Base-by-base conservation (phyloP, 169 alveolate genomes). In the Plasmodium gaboni region DNA sequence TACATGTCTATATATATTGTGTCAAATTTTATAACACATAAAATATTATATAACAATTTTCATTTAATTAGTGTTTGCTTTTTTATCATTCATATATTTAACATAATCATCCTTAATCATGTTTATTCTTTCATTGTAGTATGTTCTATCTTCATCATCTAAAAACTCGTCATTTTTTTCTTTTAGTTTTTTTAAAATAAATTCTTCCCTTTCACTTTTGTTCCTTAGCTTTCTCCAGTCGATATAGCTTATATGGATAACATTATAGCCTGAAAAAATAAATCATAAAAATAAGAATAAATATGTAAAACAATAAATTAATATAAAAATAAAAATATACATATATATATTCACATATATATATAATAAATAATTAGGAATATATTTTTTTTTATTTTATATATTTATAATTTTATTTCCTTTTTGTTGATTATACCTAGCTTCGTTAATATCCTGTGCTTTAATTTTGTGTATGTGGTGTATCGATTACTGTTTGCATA, bases 101-200 rank as follows among this genome's bases (percentile, higher is more conserved):
- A 72, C 24, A 83, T 73, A 55, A 74, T 87, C 73, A 57, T 93
- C 88, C 76, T 89, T 85, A 91, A 93, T 88, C 95, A 93, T 92
- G 73, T 92, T 94, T 92, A 94, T 87, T 87, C 97, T 64, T 93
- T 94, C 85, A 87, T 92, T 88, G 94, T 96, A 96, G 70, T 94
- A 96, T 74, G 92, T 93, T 88, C 95, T 97, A 90, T 97, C 98
- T 59, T 97, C 96, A 0, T 97, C 97, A 69, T 97, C 98, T 61
- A 97, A 87, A 97, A 97, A 97, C 92, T 97, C 98, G 12, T 97
- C 94, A 38, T 97, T 97, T 70, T 97, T 97, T 73, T 97, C 98
- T 89, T 92, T 87, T 72, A 97, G 92, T 83, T 97, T 97, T 53
- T 74, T 89, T 51, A 96, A 92, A 97, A 97, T 97, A 87, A 96